Base-by-base conservation (phyloP, 2,329 filamentous ascomycete genomes). In the Fusarium sp. region DNA sequence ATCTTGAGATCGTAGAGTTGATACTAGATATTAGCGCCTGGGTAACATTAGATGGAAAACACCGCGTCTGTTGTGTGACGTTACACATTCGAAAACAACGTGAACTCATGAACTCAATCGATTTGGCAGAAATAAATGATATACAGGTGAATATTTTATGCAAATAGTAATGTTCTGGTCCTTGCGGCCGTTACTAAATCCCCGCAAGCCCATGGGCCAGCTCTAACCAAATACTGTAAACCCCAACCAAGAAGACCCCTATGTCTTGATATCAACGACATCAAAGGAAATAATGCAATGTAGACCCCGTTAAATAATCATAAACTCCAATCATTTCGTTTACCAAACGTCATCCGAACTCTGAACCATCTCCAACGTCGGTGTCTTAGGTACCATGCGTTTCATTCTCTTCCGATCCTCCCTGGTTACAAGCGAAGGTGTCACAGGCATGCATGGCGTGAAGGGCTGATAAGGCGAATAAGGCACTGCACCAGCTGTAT, bases 391-490 rank as follows among this genome's bases (percentile, higher is more conserved):
- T 74, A 90, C 86, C 79, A 90, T 82, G 79, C 87, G 90, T 85
- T 86, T 89, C 86, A 90, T 91, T 79, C 88, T 86, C 86, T 92
- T 94, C 33, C 92, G 84, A 78, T 95, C 93, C 70, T 89, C 88
- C 81, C 87, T 90, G 30, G 90, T 94, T 21, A 94, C 90, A 52
- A 96, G 83, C 25, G 89, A 90, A n/a, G 93, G 93, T 35, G 93
- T 95, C 54, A 95, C 89, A 3, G 93, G 93, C 57, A 94, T 88
- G 53, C 93, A 86, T 3, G 93, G 92, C 11, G 91, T 93, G 79
- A 91, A 93, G 1, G 93, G 93, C 84, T 95, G 93, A 75, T 95
- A 96, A 0, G 93, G 92, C 62, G 89, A 90, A 81, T 95, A 95
- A 4, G 93, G 93, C 28, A 91, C 88, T 3, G 89, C 86, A 28